Evolutionary conservation across 164 flowering plant genomes (phyloP).

Genomic region (Protea cynaroides): DNA sequence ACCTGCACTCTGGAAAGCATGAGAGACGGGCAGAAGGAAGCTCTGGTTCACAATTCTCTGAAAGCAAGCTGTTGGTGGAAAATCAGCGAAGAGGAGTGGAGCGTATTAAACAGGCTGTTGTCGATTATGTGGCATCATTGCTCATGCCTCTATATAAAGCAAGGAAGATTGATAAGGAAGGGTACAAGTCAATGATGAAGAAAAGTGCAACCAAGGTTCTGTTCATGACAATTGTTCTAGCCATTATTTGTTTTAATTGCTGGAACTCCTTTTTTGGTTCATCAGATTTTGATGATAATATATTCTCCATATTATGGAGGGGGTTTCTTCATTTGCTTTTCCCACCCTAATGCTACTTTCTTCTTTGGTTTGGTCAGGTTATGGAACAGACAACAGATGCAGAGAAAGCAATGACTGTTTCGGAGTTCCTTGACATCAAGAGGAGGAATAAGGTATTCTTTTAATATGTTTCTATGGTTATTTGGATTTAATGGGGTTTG

Average conservation of each 20-base stretch:
- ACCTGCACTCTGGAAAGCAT: conserved; percentile 28
- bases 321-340: conserved; percentile 1
- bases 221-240: background rate
- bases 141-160: conserved; percentile 97
- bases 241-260: background rate
- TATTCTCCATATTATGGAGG: background rate
- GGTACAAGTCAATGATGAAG: conserved; percentile 94
- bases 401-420: conserved; percentile 79
- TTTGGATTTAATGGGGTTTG: background rate
- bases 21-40: conserved; percentile 54
- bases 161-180: conserved; percentile 83
- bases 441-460: conserved; percentile 80
- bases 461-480: conserved; percentile 1
- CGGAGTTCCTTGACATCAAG: conserved; percentile 87
- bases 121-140: conserved; percentile 83
- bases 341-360: conserved; percentile 1
- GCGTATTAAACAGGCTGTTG: conserved; percentile 75
- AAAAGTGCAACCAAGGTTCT: conserved; percentile 88
- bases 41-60: conserved; percentile 61
- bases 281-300: too few relatives aligned
- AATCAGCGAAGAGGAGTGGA: conserved; percentile 63
- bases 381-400: conserved; percentile 91
- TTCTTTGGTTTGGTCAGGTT: conserved; percentile 45
- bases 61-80: conserved; percentile 37
- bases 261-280: background rate